A percentile compares a stretch with the other conserved stretches of the same genome.
These are phyloP conservation scores for Sphaerulina vaccinii DNA, from an alignment of 2,329 filamentous ascomycete genomes.

Conservation along the genomic window DNA sequence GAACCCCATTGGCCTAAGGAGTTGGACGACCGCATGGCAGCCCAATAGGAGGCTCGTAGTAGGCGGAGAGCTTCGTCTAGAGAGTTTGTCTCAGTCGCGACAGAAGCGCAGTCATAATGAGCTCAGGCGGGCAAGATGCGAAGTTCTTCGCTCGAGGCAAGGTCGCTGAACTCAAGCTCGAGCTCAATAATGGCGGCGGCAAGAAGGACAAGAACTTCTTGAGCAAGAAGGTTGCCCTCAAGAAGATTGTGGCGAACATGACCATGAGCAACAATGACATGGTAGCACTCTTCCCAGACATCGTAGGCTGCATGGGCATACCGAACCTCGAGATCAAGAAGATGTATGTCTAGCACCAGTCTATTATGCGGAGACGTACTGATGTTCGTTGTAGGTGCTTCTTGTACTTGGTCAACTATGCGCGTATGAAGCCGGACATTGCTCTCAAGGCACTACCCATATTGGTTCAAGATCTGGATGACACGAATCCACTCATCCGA, in stretches of 20 bases:
- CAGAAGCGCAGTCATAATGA: constrained; percentile 48
- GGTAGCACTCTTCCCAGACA: constrained; percentile 93
- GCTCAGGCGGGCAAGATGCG: constrained; percentile 81
- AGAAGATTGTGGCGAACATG: constrained; percentile 99
- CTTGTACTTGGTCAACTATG: constrained; percentile 94
- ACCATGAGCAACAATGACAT: constrained; percentile 99
- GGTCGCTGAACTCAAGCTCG: constrained; percentile 91
- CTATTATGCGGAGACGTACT: constrained; percentile 23
- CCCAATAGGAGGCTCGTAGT: not conserved
- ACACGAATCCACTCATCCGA: constrained; percentile 85
- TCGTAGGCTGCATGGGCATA: constrained; percentile 93
- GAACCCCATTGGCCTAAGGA: constrained; percentile 16
- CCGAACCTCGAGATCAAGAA: constrained; percentile 98
- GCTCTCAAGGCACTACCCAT: constrained; percentile 90
- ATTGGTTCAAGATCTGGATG: constrained; percentile 75
- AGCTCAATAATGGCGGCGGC: constrained; percentile 72
- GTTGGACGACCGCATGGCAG: constrained; percentile 1
- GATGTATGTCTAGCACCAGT: constrained; percentile 63
- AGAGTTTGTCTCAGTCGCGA: constrained; percentile 1
- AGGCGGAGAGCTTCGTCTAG: too few species aligned
- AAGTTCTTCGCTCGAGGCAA: constrained; percentile 99
- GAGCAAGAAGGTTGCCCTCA: constrained; percentile 94
- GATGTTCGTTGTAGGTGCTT: constrained; percentile 73
- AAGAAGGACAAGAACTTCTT: constrained; percentile 98
- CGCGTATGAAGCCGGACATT: constrained; percentile 88